Conservation (phyloP, 2,329 filamentous ascomycete species). For the Aureobasidium sp. region DNA sequence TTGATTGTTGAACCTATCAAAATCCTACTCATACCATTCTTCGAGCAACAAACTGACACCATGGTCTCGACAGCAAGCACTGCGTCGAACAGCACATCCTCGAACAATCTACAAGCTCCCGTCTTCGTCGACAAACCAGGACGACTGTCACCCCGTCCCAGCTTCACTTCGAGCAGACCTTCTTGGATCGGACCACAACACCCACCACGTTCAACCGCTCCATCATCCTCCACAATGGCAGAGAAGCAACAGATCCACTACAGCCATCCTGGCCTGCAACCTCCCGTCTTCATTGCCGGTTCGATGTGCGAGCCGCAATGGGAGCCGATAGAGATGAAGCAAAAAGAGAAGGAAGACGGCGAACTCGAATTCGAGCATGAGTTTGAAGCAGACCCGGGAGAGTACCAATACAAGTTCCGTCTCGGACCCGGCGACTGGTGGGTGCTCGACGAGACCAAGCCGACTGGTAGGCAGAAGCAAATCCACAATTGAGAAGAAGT, state of each 20-base stretch:
- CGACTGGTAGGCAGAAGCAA: conserved; percentile 44
- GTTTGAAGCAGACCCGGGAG: conserved; percentile 49
- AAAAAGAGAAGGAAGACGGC: conserved; percentile 39
- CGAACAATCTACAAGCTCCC: conserved; percentile 8
- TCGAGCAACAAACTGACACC: conserved; percentile 6
- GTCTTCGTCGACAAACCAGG: neutral
- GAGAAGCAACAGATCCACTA: conserved; percentile 53
- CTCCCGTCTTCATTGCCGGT: conserved; percentile 65
- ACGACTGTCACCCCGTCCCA: neutral
- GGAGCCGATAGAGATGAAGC: conserved; percentile 60
- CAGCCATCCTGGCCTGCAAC: conserved; percentile 51
- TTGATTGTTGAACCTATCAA: neutral
- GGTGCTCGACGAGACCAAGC: conserved; percentile 57
- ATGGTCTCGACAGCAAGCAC: neutral
- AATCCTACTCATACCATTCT: neutral
- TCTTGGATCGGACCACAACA: conserved; percentile 18
- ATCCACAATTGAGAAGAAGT: neutral
- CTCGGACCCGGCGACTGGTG: conserved; percentile 62
- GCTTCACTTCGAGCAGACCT: conserved; percentile 11
- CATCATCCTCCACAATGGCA: conserved; percentile 22
- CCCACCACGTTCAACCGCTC: neutral
- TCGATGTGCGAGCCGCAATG: conserved; percentile 62
- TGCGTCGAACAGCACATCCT: neutral
- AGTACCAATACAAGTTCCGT: conserved; percentile 70
- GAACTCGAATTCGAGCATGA: conserved; percentile 52